phyloP scores from a whole-genome alignment of 2,329 filamentous ascomycete species.

The Colletotrichum sp. region DNA sequence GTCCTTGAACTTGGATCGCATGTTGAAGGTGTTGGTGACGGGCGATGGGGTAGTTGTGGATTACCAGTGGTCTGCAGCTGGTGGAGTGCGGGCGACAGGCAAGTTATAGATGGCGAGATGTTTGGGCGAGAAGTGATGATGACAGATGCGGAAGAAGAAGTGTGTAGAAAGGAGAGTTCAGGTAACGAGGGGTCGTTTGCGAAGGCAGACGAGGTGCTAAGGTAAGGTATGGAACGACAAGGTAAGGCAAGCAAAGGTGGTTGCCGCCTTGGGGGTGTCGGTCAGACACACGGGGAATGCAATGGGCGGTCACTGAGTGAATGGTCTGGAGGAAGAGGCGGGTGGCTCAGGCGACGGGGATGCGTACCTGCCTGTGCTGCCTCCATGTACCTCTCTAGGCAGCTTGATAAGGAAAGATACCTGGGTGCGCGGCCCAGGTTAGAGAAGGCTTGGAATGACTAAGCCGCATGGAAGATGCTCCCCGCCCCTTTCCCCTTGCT shows the following conservation, averaged over 20 bases:
- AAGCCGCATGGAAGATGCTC: background rate
- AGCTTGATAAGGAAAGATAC: background rate
- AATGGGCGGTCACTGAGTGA: slow-evolving; percentile 23
- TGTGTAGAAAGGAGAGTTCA: slow-evolving; percentile 22
- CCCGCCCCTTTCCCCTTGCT: background rate
- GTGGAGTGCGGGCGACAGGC: slow-evolving; percentile 8
- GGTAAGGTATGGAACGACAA: background rate
- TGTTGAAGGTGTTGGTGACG: slow-evolving; percentile 57
- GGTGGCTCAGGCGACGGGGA: slow-evolving; percentile 12
- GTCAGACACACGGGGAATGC: slow-evolving; percentile 17
- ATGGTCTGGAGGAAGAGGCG: background rate
- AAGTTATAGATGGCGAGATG: slow-evolving; percentile 19
- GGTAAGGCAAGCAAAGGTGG: slow-evolving; percentile 10
- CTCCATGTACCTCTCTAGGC: background rate
- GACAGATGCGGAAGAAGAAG: slow-evolving; percentile 16
- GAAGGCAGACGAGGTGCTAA: slow-evolving; percentile 15
- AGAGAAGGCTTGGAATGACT: background rate
- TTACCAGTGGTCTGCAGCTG: slow-evolving; percentile 8
- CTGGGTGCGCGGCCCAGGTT: background rate
- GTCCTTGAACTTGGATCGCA: slow-evolving; percentile 99
- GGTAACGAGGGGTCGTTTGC: slow-evolving; percentile 20
- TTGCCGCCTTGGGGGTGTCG: slow-evolving; percentile 22
- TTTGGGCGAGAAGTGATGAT: slow-evolving; percentile 4
- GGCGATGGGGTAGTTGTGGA: slow-evolving; percentile 20
- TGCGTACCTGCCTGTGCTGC: background rate